These are phyloP conservation scores for Cenococcum geophilum DNA, from an alignment of 495 filamentous ascomycete genomes.

Conservation along the genomic window DNA sequence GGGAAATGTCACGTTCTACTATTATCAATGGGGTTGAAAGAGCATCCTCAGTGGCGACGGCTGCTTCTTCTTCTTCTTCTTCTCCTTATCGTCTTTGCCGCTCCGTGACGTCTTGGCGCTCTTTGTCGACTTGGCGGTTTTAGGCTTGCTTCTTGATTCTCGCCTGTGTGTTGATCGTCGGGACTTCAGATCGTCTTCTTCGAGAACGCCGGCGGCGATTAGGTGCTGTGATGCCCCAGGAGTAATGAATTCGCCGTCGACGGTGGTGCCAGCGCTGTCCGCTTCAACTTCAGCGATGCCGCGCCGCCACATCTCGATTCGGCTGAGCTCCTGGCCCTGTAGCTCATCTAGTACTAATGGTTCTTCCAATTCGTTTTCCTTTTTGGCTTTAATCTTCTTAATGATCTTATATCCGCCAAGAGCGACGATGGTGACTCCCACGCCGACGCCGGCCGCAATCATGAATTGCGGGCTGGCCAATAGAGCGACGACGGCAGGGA, in stretches of 20 bases:
- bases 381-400: conserved; percentile 62
- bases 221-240: conserved; percentile 59
- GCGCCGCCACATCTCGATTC: conserved; percentile 78
- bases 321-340: conserved; percentile 47
- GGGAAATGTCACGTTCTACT: neutral
- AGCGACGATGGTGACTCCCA: conserved; percentile 86
- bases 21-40: conserved; percentile 34
- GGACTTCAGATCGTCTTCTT: conserved; percentile 36
- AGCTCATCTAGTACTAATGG: conserved; percentile 45
- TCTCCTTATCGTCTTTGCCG: conserved; percentile 33
- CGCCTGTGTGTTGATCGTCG: conserved; percentile 17
- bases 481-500: conserved; percentile 80
- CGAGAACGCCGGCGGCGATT: conserved; percentile 36
- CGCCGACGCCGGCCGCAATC: conserved; percentile 80
- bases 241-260: conserved; percentile 83
- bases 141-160: conserved; percentile 17
- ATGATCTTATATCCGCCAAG: conserved; percentile 96
- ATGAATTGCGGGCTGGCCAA: conserved; percentile 85
- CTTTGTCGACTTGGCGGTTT: conserved; percentile 26
- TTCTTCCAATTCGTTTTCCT: conserved; percentile 52
- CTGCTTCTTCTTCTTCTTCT: conserved; percentile 46
- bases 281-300: conserved; percentile 68
- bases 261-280: conserved; percentile 56
- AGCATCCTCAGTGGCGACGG: conserved; percentile 42
- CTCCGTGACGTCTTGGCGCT: conserved; percentile 22